Percentiles rank a stretch among this genome's conserved stretches.
phyloP scores from a whole-genome alignment of 768 basidiomycete genomes.

The Lepiota brunneoincarnata region DNA sequence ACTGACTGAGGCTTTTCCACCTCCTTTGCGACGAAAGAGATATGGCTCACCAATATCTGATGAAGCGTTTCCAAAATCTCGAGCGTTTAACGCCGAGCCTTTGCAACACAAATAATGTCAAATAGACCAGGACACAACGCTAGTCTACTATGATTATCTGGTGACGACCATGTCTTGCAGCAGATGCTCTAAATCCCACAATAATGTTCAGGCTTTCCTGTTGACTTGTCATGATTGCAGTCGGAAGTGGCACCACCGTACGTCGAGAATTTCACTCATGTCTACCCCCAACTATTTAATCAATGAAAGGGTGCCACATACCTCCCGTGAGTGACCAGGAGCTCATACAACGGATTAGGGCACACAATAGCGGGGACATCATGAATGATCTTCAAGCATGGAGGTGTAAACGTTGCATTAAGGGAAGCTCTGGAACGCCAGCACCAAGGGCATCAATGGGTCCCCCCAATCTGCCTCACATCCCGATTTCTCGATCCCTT shows the following conservation, averaged over 20 bases:
- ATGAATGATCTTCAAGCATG: conserved; percentile 18
- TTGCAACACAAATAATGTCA: background rate
- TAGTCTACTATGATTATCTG: background rate
- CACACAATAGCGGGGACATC: conserved; percentile 14
- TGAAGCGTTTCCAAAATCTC: too few relatives aligned
- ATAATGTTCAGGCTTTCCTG: conserved; percentile 27
- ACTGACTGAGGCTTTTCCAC: too few relatives aligned
- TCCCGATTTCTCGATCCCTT: background rate
- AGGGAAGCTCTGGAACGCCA: background rate
- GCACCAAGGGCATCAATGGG: background rate
- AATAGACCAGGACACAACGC: too few relatives aligned
- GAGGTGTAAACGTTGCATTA: conserved; percentile 20
- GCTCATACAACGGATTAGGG: conserved; percentile 28
- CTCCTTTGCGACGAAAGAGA: too few relatives aligned
- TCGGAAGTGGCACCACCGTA: conserved; percentile 35
- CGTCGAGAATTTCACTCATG: conserved; percentile 6
- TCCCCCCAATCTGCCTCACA: background rate
- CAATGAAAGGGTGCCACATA: conserved; percentile 29
- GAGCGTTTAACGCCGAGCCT: too few relatives aligned
- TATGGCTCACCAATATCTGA: too few relatives aligned
- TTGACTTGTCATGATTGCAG: conserved; percentile 30
- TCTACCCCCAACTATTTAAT: background rate
- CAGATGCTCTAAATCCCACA: conserved; percentile 22
- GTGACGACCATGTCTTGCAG: conserved; percentile 15
- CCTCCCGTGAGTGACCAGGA: conserved; percentile 30